Evolutionary conservation across 2,329 filamentous ascomycete genomes (phyloP).

Genomic region (Neoascochyta sp.): DNA sequence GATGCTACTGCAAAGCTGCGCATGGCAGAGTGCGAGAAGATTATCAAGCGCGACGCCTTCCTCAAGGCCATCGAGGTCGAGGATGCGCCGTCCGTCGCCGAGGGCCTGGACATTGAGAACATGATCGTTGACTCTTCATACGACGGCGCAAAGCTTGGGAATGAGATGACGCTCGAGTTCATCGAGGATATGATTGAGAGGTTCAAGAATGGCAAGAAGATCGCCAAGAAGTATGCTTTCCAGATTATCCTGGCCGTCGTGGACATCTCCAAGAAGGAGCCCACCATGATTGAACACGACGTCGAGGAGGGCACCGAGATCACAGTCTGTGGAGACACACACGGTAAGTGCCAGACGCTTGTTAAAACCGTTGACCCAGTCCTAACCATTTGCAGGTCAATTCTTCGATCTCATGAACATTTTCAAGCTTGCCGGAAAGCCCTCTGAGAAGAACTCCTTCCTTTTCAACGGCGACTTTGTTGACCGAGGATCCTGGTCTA

Average conservation of each 20-base stretch:
- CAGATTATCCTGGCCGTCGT: constrained; percentile 90
- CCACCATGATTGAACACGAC: constrained; percentile 93
- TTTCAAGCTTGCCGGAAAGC: constrained; percentile 84
- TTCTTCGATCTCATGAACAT: constrained; percentile 97
- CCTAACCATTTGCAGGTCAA: constrained; percentile 61
- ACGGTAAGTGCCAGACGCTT: constrained; percentile 57
- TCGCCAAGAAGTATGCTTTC: constrained; percentile 95
- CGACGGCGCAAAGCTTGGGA: constrained; percentile 73
- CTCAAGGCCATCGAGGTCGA: constrained; percentile 91
- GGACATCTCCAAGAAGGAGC: constrained; percentile 84
- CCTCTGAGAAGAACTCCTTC: constrained; percentile 83
- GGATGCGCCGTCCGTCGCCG: constrained; percentile 87
- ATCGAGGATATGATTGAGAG: constrained; percentile 95
- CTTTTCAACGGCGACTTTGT: constrained; percentile 99
- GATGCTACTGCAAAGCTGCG: constrained; percentile 92
- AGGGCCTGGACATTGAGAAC: constrained; percentile 80
- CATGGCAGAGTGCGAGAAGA: constrained; percentile 88
- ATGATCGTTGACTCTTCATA: constrained; percentile 81
- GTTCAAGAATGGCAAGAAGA: constrained; percentile 85
- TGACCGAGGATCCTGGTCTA: constrained; percentile 95
- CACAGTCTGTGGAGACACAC: constrained; percentile 96
- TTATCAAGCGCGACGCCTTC: constrained; percentile 88
- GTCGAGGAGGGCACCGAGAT: constrained; percentile 73
- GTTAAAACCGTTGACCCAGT: background rate
- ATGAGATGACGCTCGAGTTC: constrained; percentile 92